phyloP scores from a whole-genome alignment of 441 rosid species.

The Viola pubescens region DNA sequence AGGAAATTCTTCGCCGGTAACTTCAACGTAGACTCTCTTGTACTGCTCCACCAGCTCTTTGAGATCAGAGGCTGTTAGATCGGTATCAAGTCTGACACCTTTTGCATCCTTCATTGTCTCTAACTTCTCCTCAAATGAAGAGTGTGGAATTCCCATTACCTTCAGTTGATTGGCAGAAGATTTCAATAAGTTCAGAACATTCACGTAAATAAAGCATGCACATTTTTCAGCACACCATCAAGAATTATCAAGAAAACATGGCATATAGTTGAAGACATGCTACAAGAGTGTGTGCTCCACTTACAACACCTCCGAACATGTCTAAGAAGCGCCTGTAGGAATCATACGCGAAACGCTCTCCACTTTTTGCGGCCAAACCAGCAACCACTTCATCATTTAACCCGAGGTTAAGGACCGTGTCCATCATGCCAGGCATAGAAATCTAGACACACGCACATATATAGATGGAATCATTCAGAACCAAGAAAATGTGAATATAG shows the following conservation, averaged over 20 bases:
- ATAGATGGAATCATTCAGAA: not conserved
- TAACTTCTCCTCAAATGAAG: conserved; percentile 68
- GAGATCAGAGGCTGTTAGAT: conserved; percentile 62
- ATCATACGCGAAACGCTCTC: conserved; percentile 87
- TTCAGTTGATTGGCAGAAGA: conserved; percentile 21
- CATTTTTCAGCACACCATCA: no score
- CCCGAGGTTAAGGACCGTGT: conserved; percentile 92
- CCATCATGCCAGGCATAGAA: conserved; percentile 99
- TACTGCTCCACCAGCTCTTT: conserved; percentile 76
- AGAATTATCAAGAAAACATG: not conserved
- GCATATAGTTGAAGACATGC: no score
- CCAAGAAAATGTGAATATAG: no score
- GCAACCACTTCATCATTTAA: conserved; percentile 72
- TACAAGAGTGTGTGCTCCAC: conserved; percentile 17
- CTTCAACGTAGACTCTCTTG: conserved; percentile 62
- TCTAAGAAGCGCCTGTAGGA: conserved; percentile 86
- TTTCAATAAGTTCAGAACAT: not conserved
- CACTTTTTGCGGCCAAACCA: conserved; percentile 72
- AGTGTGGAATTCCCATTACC: conserved; percentile 89
- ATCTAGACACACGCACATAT: conserved; percentile 32
- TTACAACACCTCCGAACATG: conserved; percentile 91
- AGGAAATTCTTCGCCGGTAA: conserved; percentile 68
- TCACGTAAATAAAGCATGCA: not conserved
- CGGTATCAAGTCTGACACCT: conserved; percentile 60
- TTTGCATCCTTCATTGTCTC: conserved; percentile 60